Percentiles rank a stretch among this genome's conserved stretches.
These are phyloP conservation scores for Aspergillus vadensis DNA, from an alignment of 2,329 filamentous ascomycete genomes.

Conservation along the genomic window DNA sequence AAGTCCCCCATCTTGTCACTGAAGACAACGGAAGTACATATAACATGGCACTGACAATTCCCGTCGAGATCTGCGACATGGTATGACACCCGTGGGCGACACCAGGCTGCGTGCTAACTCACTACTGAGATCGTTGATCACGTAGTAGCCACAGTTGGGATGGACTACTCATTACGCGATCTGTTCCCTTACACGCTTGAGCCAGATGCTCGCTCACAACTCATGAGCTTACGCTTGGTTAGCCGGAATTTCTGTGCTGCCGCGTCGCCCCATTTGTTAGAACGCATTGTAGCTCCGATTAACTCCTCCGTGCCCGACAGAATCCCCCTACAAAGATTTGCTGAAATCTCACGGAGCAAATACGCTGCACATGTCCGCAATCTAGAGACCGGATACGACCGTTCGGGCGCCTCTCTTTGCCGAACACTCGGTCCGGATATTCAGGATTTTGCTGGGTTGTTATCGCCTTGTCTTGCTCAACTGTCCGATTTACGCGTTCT, in stretches of 20 bases:
- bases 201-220: not conserved
- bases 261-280: not conserved
- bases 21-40: not conserved
- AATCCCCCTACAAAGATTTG: not conserved
- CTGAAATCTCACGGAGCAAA: not conserved
- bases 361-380: not conserved
- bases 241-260: not conserved
- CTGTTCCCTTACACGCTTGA: not conserved
- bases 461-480: conserved; percentile 1
- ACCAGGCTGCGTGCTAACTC: not conserved
- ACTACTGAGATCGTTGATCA: not conserved
- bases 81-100: not conserved
- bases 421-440: not conserved
- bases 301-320: not conserved
- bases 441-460: not conserved
- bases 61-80: not conserved
- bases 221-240: not conserved
- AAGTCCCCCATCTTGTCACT: not conserved
- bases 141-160: not conserved
- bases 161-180: not conserved
- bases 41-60: not conserved
- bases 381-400: not conserved
- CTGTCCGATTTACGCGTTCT: not conserved
- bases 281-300: not conserved
- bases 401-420: not conserved